These are phyloP conservation scores for Dalbergia cochinchinensis DNA, from an alignment of 306 rosid species.

Conservation along the genomic window DNA sequence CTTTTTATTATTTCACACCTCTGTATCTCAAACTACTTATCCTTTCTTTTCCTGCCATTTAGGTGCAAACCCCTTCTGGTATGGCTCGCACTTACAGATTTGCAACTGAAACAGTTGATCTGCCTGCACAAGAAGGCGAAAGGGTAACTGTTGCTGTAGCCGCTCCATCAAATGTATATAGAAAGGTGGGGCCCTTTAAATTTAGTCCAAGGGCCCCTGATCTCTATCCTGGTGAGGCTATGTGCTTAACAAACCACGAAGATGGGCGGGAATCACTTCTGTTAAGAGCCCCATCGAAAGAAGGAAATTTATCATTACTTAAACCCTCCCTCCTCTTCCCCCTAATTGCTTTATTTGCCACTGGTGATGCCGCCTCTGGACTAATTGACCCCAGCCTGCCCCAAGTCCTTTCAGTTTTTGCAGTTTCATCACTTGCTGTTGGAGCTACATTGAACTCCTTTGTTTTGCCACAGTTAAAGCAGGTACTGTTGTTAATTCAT, in stretches of 20 bases:
- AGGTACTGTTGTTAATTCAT: constrained; percentile 57
- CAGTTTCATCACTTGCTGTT: constrained; percentile 78
- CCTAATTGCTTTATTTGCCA: constrained; percentile 75
- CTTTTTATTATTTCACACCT: constrained; percentile 15
- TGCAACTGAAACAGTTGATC: constrained; percentile 93
- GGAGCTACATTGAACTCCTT: constrained; percentile 78
- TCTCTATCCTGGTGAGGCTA: constrained; percentile 84
- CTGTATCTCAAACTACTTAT: constrained; percentile 18
- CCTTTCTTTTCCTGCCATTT: constrained; percentile 41
- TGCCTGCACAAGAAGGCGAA: constrained; percentile 95
- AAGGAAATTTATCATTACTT: constrained; percentile 63
- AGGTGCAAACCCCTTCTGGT: constrained; percentile 95
- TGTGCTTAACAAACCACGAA: constrained; percentile 92
- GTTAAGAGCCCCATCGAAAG: constrained; percentile 83
- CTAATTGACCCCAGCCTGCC: constrained; percentile 87
- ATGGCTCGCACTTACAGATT: constrained; percentile 90
- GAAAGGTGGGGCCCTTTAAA: constrained; percentile 85
- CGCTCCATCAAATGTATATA: constrained; percentile 80
- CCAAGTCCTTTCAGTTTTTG: constrained; percentile 72
- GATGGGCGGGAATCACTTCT: constrained; percentile 90
- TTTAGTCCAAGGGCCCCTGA: constrained; percentile 84
- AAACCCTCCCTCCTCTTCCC: constrained; percentile 81
- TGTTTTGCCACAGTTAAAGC: constrained; percentile 76
- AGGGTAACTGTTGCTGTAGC: constrained; percentile 92
- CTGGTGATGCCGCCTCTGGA: constrained; percentile 94